Conservation (phyloP, 805 yeast species). For the Kluyveromyces starmeri region DNA sequence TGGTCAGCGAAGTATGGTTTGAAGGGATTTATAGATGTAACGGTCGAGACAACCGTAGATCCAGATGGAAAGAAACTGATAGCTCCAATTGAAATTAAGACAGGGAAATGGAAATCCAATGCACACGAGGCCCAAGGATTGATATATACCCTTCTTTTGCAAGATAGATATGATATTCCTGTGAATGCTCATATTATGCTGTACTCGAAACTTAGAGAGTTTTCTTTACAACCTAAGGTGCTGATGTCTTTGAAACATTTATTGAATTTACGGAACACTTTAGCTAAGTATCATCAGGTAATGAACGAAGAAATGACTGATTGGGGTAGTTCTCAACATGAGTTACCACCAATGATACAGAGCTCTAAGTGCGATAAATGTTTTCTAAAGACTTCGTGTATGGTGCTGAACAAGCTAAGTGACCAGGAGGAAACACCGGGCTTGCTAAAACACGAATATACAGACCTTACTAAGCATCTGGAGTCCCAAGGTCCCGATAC, state of each 20-base stretch:
- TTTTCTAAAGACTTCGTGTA: slow-evolving; percentile 46
- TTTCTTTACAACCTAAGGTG: slow-evolving; percentile 45
- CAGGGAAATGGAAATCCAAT: slow-evolving; percentile 57
- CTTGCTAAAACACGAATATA: slow-evolving; percentile 38
- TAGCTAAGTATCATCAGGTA: slow-evolving; percentile 51
- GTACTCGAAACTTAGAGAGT: slow-evolving; percentile 56
- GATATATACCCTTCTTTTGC: slow-evolving; percentile 66
- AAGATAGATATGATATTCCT: slow-evolving; percentile 69
- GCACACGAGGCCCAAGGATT: slow-evolving; percentile 83
- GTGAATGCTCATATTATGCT: slow-evolving; percentile 58
- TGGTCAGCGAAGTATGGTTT: slow-evolving; percentile 89
- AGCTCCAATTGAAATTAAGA: slow-evolving; percentile 83
- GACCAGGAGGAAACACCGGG: slow-evolving; percentile 57
- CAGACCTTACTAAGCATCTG: slow-evolving; percentile 43
- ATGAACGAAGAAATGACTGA: slow-evolving; percentile 20
- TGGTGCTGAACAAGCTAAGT: slow-evolving; percentile 50
- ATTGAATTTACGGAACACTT: slow-evolving; percentile 60
- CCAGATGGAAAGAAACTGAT: slow-evolving; percentile 39
- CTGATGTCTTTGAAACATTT: slow-evolving; percentile 55
- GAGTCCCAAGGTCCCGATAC: slow-evolving; percentile 6
- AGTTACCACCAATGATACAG: slow-evolving; percentile 45
- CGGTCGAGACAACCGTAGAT: slow-evolving; percentile 51
- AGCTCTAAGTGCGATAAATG: slow-evolving; percentile 56
- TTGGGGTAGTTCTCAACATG: slow-evolving; percentile 16
- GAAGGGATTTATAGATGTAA: slow-evolving; percentile 84